These are phyloP conservation scores for Trichophyton rubrum DNA, from an alignment of 2,329 filamentous ascomycete genomes.

Conservation along the genomic window DNA sequence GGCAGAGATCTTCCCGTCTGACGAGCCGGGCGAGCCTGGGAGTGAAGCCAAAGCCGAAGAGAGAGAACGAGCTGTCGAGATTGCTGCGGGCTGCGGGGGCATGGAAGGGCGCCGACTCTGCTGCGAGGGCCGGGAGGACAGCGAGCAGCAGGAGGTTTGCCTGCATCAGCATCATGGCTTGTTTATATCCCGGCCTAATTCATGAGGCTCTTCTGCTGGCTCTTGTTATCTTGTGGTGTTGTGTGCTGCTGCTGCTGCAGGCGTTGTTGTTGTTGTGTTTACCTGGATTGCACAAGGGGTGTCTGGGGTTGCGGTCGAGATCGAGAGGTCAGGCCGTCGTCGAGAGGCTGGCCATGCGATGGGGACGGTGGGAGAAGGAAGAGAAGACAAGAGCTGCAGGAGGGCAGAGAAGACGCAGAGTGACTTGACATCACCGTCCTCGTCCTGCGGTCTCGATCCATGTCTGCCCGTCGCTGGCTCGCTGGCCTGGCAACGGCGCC, in stretches of 20 bases:
- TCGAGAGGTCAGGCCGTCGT: not conserved
- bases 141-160: slow-evolving; percentile 5
- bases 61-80: not conserved
- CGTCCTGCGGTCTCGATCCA: no score
- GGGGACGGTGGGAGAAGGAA: no score
- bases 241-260: no score
- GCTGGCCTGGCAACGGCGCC: no score
- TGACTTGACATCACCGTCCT: not conserved
- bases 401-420: not conserved
- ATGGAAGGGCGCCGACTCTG: slow-evolving; percentile 9
- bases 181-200: not conserved
- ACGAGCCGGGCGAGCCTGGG: slow-evolving; percentile 6
- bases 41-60: slow-evolving; percentile 1
- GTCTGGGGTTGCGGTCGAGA: not conserved
- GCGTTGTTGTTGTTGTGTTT: no score
- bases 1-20: slow-evolving; percentile 33
- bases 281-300: not conserved
- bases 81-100: slow-evolving; percentile 5
- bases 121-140: slow-evolving; percentile 2
- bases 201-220: not conserved
- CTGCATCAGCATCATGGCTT: not conserved
- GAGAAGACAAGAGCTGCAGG: not conserved
- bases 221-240: not conserved
- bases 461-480: no score
- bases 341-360: no score